Conservation (phyloP, 805 yeast species). For the Schwanniomyces pseudopolymorphus region DNA sequence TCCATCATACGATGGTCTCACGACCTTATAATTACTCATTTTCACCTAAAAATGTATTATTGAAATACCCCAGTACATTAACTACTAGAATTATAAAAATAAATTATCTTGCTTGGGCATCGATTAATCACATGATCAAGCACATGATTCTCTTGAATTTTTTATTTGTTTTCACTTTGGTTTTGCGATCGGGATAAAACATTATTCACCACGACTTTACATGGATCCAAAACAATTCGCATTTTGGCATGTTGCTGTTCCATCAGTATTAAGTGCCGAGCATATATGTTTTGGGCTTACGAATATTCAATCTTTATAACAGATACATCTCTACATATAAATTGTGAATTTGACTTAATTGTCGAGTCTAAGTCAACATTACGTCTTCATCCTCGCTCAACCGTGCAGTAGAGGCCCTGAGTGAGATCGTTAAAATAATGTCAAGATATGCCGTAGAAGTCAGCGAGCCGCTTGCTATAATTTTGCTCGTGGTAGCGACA, state of each 20-base stretch:
- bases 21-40: constrained; percentile 1
- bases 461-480: not conserved
- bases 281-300: no score
- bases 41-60: not conserved
- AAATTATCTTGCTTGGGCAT: not conserved
- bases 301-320: no score
- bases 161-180: no score
- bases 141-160: no score
- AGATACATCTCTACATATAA: no score
- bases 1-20: constrained; percentile 19
- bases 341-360: no score
- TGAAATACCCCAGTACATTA: not conserved
- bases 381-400: no score
- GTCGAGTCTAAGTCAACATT: no score
- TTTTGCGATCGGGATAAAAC: not conserved
- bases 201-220: not conserved
- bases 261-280: no score
- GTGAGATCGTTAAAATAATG: not conserved
- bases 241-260: not conserved
- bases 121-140: not conserved
- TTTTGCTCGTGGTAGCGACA: not conserved
- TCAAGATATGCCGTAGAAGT: not conserved
- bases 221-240: not conserved
- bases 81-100: not conserved
- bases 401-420: not conserved